Evolutionary conservation across 768 basidiomycete species (phyloP), one percentile per base, ranked within the genome.

Genomic region (Pisolithus albus): DNA sequence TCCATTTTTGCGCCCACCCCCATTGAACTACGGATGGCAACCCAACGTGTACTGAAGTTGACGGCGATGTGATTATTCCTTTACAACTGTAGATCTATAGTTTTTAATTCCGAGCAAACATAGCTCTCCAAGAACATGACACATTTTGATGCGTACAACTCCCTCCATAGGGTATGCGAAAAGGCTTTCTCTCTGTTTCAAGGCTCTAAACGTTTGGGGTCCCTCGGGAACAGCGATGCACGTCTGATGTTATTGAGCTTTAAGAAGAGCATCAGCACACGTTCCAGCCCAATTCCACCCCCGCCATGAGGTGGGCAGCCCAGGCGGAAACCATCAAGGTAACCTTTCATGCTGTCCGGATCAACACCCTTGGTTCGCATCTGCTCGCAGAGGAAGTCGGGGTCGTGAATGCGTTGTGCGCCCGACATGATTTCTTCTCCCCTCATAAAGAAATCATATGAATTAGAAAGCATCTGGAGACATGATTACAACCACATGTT

Each of bases 401-500:
- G 81, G 59, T 97, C 92, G 71, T 99, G 96, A 50, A 98, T 85
- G 70, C 96, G 92, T 68, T 99, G 96, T 24, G 95, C 96, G 15
- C 96, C 96, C 4, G 95, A 97, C 38, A 98, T 78, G 63, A 99
- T 98, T 70, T 99, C 96, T 71, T 99, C 93, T 10, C 96, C 96
- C 30, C 96, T 83, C 95, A 99, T 97, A 80, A 99, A 98, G 74
- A 99, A 98, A 72, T 99, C 96, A 70, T 98, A 99, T 21, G 96
- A 98, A 71, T 98, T 98, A 47, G 96, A 97, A 38, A 96, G 75
- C 7, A 82, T 83, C 87, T 94, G 61, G 19, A 28, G 26, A 45
- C 34, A 18, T 9, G 49, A 28, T 55, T 19, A 54, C 59, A 19
- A 47, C 34, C 42, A 16, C 26, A 2, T 16, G 30, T 32, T 40